Base-by-base conservation (phyloP, 352 stramenopile species). In the Phytophthora multivora region DNA sequence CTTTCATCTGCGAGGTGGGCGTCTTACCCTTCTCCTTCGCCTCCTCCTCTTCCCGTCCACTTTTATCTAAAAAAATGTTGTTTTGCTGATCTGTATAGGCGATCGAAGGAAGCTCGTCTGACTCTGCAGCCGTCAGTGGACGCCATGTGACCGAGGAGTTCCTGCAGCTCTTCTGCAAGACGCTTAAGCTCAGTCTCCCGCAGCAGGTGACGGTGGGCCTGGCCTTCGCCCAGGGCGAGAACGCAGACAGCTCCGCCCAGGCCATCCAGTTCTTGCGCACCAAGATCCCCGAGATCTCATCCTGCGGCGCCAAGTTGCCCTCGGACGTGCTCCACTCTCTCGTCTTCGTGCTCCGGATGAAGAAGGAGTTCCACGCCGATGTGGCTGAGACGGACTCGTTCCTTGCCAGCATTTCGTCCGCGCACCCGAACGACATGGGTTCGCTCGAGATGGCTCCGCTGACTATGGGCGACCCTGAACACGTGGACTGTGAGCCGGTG, bases 361-460 rank as follows among this genome's bases (percentile, higher is more conserved):
- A 96, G 61, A 85, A 90, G 21, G 82, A 83, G 33, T 96, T 96
- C 47, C 80, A 79, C 35, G 55, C 50, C 10, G 75, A 93, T 38
- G 62, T 94, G 19, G 83, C 73, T 2, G 85, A 96, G 68, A 93
- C 87, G 5, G 87, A 96, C 63, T 90, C 83, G 58, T 91, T 94
- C 54, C 71, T 96, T 40, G 87, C 87, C 25, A 94, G 85, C 50
- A 94, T 96, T 48, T 90, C 87, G 21, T 76, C 85, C 7, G 80
- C 86, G n/a, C 87, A 96, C 39, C 86, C 85, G 51, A 93, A 80
- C 41, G 86, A 96, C 62, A 93, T 96, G 85, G 81, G 82, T 21
- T 88, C 75, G 35, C 82, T 95, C 66, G 88, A 91, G 51, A 93
- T 95, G 36, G 80, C 86, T 18, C 88, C 90, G 39, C 70, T 96